These are phyloP conservation scores for Eimeria maxima DNA, from an alignment of 169 alveolate species.

Conservation along the genomic window DNA sequence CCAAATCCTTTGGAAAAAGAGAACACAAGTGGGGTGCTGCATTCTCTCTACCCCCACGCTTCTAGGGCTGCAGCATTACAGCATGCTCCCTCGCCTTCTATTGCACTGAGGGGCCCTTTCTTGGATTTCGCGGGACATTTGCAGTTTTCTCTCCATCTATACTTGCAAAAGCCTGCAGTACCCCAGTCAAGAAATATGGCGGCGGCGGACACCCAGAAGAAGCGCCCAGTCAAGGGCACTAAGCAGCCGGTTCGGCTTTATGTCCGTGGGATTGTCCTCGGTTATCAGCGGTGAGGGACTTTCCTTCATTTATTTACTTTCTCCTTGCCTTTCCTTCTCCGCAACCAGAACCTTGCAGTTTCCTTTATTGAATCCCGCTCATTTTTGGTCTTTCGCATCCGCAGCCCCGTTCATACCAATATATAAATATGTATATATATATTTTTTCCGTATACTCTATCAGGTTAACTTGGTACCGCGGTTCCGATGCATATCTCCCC, in stretches of 20 bases:
- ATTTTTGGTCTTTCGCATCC: background rate
- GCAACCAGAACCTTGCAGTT: background rate
- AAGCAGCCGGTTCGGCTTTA: conserved; percentile 94
- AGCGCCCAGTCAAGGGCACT: conserved; percentile 76
- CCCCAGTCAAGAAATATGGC: conserved; percentile 43
- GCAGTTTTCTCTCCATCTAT: background rate
- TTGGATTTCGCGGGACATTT: conserved; percentile 42
- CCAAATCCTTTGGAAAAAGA: background rate
- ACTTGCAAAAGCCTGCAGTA: background rate
- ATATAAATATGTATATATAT: background rate
- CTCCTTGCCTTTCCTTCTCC: background rate
- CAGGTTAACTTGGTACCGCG: background rate
- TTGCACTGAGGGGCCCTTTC: conserved; percentile 16
- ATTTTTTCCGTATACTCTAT: background rate
- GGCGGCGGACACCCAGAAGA: conserved; percentile 67
- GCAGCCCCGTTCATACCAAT: background rate
- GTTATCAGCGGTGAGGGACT: conserved; percentile 93
- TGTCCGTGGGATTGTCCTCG: conserved; percentile 95
- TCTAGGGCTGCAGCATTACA: background rate
- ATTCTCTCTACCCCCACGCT: conserved; percentile 37
- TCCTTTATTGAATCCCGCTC: background rate
- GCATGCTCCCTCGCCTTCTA: conserved; percentile 58
- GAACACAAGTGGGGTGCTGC: conserved; percentile 68
- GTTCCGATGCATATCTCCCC: background rate
- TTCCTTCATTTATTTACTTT: background rate